Evolutionary conservation across 2,329 filamentous ascomycete genomes (phyloP).

Genomic region (Sporothrix schenckii): DNA sequence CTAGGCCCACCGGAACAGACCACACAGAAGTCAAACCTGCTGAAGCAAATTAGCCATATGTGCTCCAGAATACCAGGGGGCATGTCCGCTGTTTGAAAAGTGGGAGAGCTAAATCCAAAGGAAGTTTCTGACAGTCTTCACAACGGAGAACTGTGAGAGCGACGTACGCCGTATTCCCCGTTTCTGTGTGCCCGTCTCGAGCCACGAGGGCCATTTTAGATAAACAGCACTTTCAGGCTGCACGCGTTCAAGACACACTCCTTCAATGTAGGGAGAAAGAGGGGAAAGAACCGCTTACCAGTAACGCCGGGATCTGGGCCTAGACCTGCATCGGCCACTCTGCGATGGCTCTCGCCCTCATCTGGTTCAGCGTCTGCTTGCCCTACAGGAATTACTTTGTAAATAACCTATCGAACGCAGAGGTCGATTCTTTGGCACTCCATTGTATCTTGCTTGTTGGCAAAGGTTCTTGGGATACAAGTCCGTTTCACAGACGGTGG

Average conservation of each 20-base stretch:
- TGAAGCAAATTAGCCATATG: conserved; percentile 16
- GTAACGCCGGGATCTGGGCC: conserved; percentile 1
- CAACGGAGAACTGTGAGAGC: too few relatives aligned
- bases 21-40: conserved; percentile 23
- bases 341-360: conserved; percentile 13
- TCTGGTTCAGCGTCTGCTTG: neutral
- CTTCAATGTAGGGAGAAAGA: neutral
- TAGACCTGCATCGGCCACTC: conserved; percentile 7
- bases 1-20: conserved; percentile 18
- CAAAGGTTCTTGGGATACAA: neutral
- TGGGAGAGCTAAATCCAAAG: neutral
- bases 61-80: conserved; percentile 12
- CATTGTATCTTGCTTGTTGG: too few relatives aligned
- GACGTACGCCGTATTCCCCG: neutral
- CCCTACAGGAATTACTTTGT: neutral
- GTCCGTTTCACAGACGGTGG: conserved; percentile 17
- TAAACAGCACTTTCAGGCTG: neutral
- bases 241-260: conserved; percentile 22
- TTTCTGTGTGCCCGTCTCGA: neutral
- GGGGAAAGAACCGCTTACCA: neutral
- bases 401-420: neutral
- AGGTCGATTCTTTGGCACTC: neutral
- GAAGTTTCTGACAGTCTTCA: neutral
- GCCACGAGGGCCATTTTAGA: neutral
- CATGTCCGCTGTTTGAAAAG: neutral